phyloP scores from a whole-genome alignment of 768 basidiomycete species.

The Trametes cingulata region DNA sequence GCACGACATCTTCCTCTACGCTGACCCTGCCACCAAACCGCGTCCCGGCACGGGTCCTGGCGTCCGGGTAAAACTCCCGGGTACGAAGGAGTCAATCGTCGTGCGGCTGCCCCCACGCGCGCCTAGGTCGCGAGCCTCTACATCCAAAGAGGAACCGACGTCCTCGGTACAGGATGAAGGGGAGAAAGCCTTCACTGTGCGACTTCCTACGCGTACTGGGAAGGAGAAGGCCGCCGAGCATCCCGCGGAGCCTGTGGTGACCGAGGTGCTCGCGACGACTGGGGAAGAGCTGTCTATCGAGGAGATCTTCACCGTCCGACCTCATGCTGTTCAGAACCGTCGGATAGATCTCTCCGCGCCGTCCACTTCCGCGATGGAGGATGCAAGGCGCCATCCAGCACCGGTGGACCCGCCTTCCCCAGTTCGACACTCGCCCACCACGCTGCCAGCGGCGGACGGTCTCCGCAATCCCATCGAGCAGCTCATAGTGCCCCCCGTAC shows the following conservation, averaged over 20 bases:
- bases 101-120: constrained; percentile 40
- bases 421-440: constrained; percentile 12
- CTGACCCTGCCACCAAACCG: constrained; percentile 58
- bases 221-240: constrained; percentile 38
- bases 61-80: constrained; percentile 67
- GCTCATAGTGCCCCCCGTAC: not conserved
- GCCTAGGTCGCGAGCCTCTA: constrained; percentile 7
- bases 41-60: constrained; percentile 55
- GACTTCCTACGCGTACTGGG: constrained; percentile 47
- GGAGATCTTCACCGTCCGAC: constrained; percentile 60
- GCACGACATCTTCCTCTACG: constrained; percentile 71
- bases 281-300: constrained; percentile 46
- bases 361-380: constrained; percentile 20
- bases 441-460: not conserved
- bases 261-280: constrained; percentile 29
- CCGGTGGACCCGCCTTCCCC: not conserved
- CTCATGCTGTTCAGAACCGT: constrained; percentile 44
- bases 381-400: not conserved
- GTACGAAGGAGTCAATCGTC: constrained; percentile 40
- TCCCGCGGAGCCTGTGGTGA: constrained; percentile 7
- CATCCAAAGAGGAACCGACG: constrained; percentile 1
- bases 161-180: constrained; percentile 38
- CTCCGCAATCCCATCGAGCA: constrained; percentile 10
- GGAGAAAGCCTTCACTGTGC: constrained; percentile 50
- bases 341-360: constrained; percentile 30